phyloP scores from a whole-genome alignment of 202 grass and related monocot genomes.

The Musa balbisiana region DNA sequence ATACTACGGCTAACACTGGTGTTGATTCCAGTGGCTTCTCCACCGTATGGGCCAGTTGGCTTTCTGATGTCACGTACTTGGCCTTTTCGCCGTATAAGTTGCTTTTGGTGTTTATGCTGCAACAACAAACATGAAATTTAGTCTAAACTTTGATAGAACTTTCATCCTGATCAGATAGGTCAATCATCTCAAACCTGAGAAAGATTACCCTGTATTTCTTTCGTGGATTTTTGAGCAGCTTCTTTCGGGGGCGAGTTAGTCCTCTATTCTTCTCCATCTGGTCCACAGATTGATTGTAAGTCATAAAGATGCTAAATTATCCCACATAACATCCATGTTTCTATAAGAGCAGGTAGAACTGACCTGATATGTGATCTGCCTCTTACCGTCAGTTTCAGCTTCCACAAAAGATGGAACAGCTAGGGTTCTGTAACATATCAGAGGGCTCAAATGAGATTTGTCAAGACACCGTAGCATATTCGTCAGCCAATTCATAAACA shows the following conservation, averaged over 20 bases:
- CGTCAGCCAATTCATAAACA: neutral
- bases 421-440: conserved; percentile 36
- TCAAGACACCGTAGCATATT: neutral
- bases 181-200: neutral
- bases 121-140: conserved; percentile 9
- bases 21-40: conserved; percentile 81
- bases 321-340: neutral
- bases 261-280: conserved; percentile 96
- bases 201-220: conserved; percentile 92
- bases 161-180: neutral
- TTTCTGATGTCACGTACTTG: conserved; percentile 58
- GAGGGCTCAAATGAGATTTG: neutral
- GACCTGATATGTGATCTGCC: conserved; percentile 88
- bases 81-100: conserved; percentile 38
- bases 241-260: conserved; percentile 75
- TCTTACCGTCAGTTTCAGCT: conserved; percentile 69
- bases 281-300: neutral
- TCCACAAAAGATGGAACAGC: conserved; percentile 32
- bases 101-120: conserved; percentile 54
- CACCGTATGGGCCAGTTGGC: conserved; percentile 54
- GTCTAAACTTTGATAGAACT: neutral
- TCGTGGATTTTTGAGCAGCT: conserved; percentile 69
- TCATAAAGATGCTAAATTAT: conserved; percentile 11
- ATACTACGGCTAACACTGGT: conserved; percentile 61
- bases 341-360: neutral